These are phyloP conservation scores for Lasiosphaeria ovina DNA, from an alignment of 495 filamentous ascomycete genomes.

Conservation along the genomic window DNA sequence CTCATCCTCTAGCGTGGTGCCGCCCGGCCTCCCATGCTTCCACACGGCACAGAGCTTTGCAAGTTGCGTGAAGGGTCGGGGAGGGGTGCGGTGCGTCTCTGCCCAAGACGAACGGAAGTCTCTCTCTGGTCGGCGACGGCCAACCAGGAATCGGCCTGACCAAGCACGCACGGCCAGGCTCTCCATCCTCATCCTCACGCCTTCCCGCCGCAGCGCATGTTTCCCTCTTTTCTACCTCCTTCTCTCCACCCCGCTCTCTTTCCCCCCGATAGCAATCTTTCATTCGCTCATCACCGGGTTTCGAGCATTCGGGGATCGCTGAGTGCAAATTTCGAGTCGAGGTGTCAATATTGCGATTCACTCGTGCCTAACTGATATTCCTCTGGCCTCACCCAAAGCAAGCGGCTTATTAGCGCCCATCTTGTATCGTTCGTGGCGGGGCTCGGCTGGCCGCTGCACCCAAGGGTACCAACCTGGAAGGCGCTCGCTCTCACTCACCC, in stretches of 20 bases:
- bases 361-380: too few relatives aligned
- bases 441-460: too few relatives aligned
- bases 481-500: too few relatives aligned
- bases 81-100: background rate
- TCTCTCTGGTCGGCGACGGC: background rate
- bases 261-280: background rate
- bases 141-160: background rate
- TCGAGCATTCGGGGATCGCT: too few relatives aligned
- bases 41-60: background rate
- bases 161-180: background rate
- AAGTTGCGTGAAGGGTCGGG: background rate
- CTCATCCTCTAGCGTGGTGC: constrained; percentile 1
- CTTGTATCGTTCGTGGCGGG: too few relatives aligned
- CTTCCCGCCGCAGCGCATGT: background rate
- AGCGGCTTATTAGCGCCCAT: too few relatives aligned
- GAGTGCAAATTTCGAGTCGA: too few relatives aligned
- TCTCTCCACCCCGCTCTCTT: background rate
- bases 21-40: background rate
- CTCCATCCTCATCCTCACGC: background rate
- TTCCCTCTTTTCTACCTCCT: background rate
- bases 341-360: too few relatives aligned
- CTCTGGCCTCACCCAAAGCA: too few relatives aligned
- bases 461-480: too few relatives aligned
- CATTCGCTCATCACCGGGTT: background rate
- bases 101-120: background rate